Conservation (phyloP, 176 grass and related monocot species). For the Aegilops sharonensis region DNA sequence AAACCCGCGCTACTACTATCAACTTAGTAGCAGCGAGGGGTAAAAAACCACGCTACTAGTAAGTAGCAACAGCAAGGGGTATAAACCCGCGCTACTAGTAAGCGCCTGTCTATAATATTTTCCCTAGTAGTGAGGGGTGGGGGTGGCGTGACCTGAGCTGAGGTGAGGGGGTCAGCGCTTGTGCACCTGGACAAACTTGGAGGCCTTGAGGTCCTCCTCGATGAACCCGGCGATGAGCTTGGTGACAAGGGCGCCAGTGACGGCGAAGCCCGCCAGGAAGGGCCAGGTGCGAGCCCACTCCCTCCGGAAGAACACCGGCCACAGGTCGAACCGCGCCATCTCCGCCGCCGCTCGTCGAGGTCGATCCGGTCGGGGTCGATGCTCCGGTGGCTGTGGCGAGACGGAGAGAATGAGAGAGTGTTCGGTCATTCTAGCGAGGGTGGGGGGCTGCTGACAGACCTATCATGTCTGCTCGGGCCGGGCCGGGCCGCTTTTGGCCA, state of each 20-base stretch:
- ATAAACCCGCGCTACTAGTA: too few species aligned
- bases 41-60: too few species aligned
- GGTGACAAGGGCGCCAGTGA: slow-evolving; percentile 57
- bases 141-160: too few species aligned
- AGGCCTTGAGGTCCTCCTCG: slow-evolving; percentile 68
- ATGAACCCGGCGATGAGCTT: slow-evolving; percentile 67
- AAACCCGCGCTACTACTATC: too few species aligned
- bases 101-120: too few species aligned
- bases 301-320: slow-evolving; percentile 82
- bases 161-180: slow-evolving; percentile 20
- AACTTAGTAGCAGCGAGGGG: too few species aligned
- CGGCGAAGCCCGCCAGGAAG: slow-evolving; percentile 78
- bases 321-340: slow-evolving; percentile 62
- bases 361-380: neutral
- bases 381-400: neutral
- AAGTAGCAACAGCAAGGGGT: too few species aligned
- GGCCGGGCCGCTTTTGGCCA: neutral
- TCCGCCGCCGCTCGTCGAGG: neutral
- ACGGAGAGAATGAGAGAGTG: neutral
- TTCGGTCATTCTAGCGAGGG: neutral
- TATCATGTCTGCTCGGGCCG: neutral
- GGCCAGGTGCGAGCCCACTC: slow-evolving; percentile 75
- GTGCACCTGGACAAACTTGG: slow-evolving; percentile 72
- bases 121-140: too few species aligned
- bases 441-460: neutral